These are phyloP conservation scores for Termitomyces sp. DNA, from an alignment of 768 basidiomycete species.

Conservation along the genomic window DNA sequence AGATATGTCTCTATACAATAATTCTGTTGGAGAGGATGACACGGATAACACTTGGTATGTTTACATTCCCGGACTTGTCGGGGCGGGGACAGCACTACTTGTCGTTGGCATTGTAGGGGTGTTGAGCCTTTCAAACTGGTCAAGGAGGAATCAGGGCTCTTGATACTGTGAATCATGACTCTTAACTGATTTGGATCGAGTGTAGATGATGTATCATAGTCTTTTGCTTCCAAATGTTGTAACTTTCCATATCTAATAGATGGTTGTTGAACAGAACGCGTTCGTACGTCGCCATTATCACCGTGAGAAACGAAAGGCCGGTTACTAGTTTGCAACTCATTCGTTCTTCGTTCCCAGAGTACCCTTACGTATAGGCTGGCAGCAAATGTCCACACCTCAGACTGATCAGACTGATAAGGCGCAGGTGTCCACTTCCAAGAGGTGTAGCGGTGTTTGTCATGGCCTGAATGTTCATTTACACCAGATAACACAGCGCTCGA, in stretches of 20 bases:
- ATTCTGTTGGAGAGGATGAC: constrained; percentile 45
- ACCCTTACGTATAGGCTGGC: background rate
- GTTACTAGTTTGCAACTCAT: background rate
- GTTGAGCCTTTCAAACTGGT: constrained; percentile 66
- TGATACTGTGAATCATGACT: constrained; percentile 16
- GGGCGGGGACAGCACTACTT: constrained; percentile 78
- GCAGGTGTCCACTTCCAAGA: constrained; percentile 2
- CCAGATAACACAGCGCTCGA: constrained; percentile 26
- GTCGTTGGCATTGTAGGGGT: constrained; percentile 77
- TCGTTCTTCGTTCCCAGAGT: background rate
- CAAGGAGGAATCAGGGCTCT: constrained; percentile 61
- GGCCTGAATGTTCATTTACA: background rate
- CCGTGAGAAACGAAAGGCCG: background rate
- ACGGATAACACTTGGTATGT: constrained; percentile 76
- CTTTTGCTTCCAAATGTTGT: constrained; percentile 1
- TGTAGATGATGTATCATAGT: constrained; percentile 8
- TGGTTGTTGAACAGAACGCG: background rate
- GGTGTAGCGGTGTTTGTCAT: background rate
- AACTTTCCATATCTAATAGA: constrained; percentile 3
- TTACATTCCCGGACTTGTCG: constrained; percentile 64
- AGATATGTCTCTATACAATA: constrained; percentile 38
- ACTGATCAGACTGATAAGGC: background rate
- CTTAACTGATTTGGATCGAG: background rate
- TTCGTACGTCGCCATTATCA: background rate
- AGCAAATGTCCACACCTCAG: background rate